Conservation (phyloP, 306 rosid species). For the Cicer arietinum region DNA sequence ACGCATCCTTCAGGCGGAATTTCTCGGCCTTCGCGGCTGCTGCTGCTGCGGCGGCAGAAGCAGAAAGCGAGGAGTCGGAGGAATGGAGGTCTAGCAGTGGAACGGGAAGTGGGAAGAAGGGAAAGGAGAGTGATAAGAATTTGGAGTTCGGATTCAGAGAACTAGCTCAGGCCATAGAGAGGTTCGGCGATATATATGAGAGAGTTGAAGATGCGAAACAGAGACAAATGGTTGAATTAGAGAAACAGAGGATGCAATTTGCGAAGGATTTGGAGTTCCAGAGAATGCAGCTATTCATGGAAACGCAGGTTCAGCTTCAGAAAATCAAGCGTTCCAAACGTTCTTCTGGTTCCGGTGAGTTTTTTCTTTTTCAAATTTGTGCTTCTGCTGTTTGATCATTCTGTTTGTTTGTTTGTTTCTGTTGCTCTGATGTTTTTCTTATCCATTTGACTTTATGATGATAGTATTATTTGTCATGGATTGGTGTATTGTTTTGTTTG, state of each 20-base stretch:
- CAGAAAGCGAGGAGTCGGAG: slow-evolving; percentile 48
- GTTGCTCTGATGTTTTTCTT: not conserved
- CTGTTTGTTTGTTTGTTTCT: not conserved
- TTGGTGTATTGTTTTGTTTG: slow-evolving; percentile 3
- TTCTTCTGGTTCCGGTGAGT: slow-evolving; percentile 58
- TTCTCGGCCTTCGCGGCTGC: slow-evolving; percentile 66
- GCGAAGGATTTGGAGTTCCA: slow-evolving; percentile 78
- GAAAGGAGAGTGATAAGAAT: slow-evolving; percentile 22
- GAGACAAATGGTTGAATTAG: slow-evolving; percentile 77
- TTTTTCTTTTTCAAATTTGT: not conserved
- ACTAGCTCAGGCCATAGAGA: slow-evolving; percentile 68
- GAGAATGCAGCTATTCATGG: slow-evolving; percentile 74
- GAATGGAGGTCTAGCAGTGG: slow-evolving; percentile 47
- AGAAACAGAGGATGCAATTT: slow-evolving; percentile 82
- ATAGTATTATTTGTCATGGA: slow-evolving; percentile 24
- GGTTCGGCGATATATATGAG: slow-evolving; percentile 64
- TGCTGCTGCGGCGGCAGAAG: slow-evolving; percentile 48
- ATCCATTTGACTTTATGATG: not conserved
- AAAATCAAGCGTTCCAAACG: slow-evolving; percentile 68
- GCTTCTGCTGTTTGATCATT: not conserved
- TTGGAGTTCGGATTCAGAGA: slow-evolving; percentile 51
- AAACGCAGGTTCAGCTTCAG: slow-evolving; percentile 68
- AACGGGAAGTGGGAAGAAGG: slow-evolving; percentile 34
- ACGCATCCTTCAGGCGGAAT: slow-evolving; percentile 50
- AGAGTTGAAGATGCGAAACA: slow-evolving; percentile 73